Conservation (phyloP, 805 yeast species). For the Wickerhamomyces tratensis region DNA sequence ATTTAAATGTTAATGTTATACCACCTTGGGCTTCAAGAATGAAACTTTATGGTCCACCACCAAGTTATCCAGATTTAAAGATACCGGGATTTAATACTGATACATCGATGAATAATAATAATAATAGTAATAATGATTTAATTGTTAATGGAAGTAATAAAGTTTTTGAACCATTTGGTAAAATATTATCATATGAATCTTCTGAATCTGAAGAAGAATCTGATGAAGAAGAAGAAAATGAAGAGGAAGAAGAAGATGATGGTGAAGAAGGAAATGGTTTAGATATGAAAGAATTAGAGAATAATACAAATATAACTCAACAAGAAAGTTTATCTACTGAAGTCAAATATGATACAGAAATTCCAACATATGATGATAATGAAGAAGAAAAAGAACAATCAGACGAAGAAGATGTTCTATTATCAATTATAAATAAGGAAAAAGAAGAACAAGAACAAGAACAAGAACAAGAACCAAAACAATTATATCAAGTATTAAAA, state of each 20-base stretch:
- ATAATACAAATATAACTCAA: too few relatives aligned
- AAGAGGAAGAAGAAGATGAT: constrained; percentile 11
- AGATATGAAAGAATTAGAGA: neutral
- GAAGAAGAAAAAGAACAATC: constrained; percentile 8
- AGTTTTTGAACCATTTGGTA: constrained; percentile 21
- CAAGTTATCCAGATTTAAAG: constrained; percentile 58
- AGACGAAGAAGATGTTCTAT: constrained; percentile 17
- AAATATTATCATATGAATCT: constrained; percentile 18
- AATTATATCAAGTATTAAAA: constrained; percentile 24
- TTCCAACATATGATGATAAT: constrained; percentile 14
- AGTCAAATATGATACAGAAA: constrained; percentile 6
- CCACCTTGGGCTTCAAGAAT: constrained; percentile 79
- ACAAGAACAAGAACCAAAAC: constrained; percentile 9
- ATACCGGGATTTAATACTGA: constrained; percentile 45
- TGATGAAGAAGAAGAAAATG: constrained; percentile 16
- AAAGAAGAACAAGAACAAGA: constrained; percentile 12
- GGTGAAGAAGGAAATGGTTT: constrained; percentile 8
- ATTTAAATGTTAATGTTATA: constrained; percentile 21
- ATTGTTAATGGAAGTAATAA: neutral
- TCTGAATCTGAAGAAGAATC: constrained; percentile 5
- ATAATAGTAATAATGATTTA: constrained; percentile 15
- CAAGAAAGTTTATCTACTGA: constrained; percentile 16
- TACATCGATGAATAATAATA: constrained; percentile 24
- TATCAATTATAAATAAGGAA: constrained; percentile 3
- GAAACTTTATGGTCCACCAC: constrained; percentile 72